Percentiles rank a stretch among this genome's conserved stretches.
Evolutionary conservation across 116 monocot species (phyloP).

Genomic region (Trichopus zeylanicus): DNA sequence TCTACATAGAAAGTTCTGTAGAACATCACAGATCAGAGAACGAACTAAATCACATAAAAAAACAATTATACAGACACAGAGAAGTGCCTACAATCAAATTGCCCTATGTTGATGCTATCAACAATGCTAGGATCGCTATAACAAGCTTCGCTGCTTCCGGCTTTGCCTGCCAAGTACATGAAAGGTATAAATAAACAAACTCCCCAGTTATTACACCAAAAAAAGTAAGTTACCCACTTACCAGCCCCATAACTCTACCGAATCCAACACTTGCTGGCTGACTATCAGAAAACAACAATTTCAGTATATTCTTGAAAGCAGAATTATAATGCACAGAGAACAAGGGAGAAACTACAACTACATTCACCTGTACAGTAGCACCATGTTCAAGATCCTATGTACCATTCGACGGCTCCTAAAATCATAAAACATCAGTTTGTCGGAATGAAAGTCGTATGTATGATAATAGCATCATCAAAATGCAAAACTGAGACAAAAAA

Average conservation of each 20-base stretch:
- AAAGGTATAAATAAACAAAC: neutral
- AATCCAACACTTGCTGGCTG: conserved; percentile 87
- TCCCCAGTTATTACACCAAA: no score
- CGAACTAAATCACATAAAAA: no score
- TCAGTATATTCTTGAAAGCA: conserved; percentile 19
- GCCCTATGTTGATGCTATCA: conserved; percentile 71
- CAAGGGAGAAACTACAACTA: conserved; percentile 10
- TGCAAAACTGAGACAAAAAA: no score
- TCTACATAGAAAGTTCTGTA: no score
- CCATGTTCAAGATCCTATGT: conserved; percentile 71
- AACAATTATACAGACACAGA: conserved; percentile 1
- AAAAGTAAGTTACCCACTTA: conserved; percentile 30
- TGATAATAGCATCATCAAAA: no score
- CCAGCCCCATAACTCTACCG: conserved; percentile 65
- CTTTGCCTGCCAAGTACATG: conserved; percentile 59
- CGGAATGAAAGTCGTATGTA: no score
- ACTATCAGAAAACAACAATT: neutral
- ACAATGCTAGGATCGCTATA: conserved; percentile 66
- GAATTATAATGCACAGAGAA: neutral
- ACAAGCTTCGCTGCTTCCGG: conserved; percentile 71
- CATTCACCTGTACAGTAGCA: conserved; percentile 46
- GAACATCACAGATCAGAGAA: no score
- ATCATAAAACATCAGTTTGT: no score
- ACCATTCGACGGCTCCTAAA: conserved; percentile 25
- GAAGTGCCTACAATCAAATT: conserved; percentile 82